These are phyloP conservation scores for Stellera chamaejasme DNA, from an alignment of 345 rosid species.

Conservation along the genomic window DNA sequence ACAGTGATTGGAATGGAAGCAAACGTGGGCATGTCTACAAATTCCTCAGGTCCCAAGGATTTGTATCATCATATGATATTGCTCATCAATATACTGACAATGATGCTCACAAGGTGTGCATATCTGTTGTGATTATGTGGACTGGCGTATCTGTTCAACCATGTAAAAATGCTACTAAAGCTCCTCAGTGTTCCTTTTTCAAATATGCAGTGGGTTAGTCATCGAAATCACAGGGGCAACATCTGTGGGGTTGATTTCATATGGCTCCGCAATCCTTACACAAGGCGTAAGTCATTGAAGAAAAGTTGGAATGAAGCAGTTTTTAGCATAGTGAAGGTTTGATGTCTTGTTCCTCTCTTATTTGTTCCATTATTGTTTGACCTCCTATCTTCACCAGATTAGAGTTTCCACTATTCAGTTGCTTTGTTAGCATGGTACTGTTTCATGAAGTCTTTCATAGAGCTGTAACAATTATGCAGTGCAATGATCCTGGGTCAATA, in stretches of 20 bases:
- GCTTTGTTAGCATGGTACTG: no score
- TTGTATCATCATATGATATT: slow-evolving; percentile 82
- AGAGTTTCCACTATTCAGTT: background rate
- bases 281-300: slow-evolving; percentile 44
- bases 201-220: slow-evolving; percentile 81
- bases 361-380: background rate
- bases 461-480: no score
- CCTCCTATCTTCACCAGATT: slow-evolving; percentile 1
- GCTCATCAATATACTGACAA: slow-evolving; percentile 80
- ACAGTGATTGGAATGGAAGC: slow-evolving; percentile 98
- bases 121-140: background rate
- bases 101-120: slow-evolving; percentile 73
- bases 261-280: slow-evolving; percentile 75
- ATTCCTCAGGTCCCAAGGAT: slow-evolving; percentile 91
- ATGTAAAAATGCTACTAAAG: background rate
- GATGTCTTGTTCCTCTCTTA: slow-evolving; percentile 10
- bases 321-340: slow-evolving; percentile 63
- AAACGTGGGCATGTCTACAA: slow-evolving; percentile 95
- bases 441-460: no score
- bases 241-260: slow-evolving; percentile 98
- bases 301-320: slow-evolving; percentile 68
- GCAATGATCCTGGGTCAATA: no score
- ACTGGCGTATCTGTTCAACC: background rate
- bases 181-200: background rate
- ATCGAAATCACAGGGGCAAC: slow-evolving; percentile 90